A percentile compares a stretch with the other conserved stretches of the same genome.
Conservation (phyloP, 257 asterid genomes). For the Solanum raphanifolium region DNA sequence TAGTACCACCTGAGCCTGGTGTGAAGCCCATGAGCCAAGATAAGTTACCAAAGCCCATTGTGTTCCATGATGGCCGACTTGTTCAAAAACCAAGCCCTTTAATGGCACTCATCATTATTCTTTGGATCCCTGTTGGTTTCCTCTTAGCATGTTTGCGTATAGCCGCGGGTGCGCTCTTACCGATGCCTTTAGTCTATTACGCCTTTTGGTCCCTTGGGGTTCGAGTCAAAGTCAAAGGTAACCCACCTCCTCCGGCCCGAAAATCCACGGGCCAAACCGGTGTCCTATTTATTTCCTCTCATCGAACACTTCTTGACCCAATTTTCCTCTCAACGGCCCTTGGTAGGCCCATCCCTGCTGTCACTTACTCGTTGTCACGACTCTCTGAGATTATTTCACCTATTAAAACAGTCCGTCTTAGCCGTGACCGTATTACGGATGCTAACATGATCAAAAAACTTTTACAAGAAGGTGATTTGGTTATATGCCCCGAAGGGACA, state of each 20-base stretch:
- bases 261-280: slow-evolving; percentile 35
- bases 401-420: slow-evolving; percentile 52
- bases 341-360: slow-evolving; percentile 63
- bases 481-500: slow-evolving; percentile 77
- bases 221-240: slow-evolving; percentile 46
- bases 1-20: slow-evolving; percentile 21
- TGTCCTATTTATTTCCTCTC: slow-evolving; percentile 63
- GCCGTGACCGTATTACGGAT: slow-evolving; percentile 50
- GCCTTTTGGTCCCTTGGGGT: slow-evolving; percentile 56
- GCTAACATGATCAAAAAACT: slow-evolving; percentile 49
- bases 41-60: slow-evolving; percentile 41
- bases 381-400: slow-evolving; percentile 68
- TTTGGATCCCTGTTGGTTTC: slow-evolving; percentile 70
- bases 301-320: slow-evolving; percentile 71
- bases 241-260: slow-evolving; percentile 47
- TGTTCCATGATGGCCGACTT: slow-evolving; percentile 81
- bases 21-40: slow-evolving; percentile 40
- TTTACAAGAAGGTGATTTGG: slow-evolving; percentile 47
- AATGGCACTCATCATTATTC: slow-evolving; percentile 37
- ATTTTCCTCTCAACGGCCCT: slow-evolving; percentile 61
- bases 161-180: slow-evolving; percentile 52
- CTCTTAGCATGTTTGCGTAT: slow-evolving; percentile 55
- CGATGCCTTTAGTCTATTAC: slow-evolving; percentile 51
- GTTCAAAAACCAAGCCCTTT: slow-evolving; percentile 56
- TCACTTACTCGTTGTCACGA: slow-evolving; percentile 62